These are phyloP conservation scores for Arachis hypogaea DNA, from an alignment of 306 rosid species.

Conservation along the genomic window DNA sequence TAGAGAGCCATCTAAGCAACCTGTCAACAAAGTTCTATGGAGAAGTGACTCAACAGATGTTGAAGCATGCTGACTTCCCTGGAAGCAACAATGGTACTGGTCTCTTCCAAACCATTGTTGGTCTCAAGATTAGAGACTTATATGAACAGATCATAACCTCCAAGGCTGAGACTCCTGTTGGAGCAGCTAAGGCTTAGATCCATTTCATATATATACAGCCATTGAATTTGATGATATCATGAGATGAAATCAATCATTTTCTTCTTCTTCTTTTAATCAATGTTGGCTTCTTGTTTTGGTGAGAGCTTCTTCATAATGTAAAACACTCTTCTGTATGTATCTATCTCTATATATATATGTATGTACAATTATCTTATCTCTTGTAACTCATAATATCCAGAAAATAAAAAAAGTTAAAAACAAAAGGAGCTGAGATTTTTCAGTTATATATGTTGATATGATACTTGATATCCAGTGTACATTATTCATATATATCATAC, in stretches of 20 bases:
- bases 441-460: slow-evolving; percentile 41
- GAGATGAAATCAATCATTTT: slow-evolving; percentile 7
- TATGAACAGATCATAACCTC: slow-evolving; percentile 74
- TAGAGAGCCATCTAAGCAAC: slow-evolving; percentile 95
- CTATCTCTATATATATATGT: too few species aligned
- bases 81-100: slow-evolving; percentile 99
- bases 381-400: slow-evolving; percentile 43
- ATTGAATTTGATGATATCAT: not conserved
- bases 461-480: not conserved
- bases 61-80: slow-evolving; percentile 95
- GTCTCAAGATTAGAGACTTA: slow-evolving; percentile 89
- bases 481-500: not conserved
- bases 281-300: slow-evolving; percentile 2
- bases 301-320: slow-evolving; percentile 33
- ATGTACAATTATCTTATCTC: slow-evolving; percentile 43
- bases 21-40: slow-evolving; percentile 92
- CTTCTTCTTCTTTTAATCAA: slow-evolving; percentile 2
- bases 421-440: slow-evolving; percentile 45
- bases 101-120: slow-evolving; percentile 93
- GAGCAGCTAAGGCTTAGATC: slow-evolving; percentile 64
- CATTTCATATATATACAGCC: too few species aligned
- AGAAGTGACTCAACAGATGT: slow-evolving; percentile 96
- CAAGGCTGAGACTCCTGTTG: slow-evolving; percentile 61
- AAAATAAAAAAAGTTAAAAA: not conserved
- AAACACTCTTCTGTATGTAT: slow-evolving; percentile 33